Evolutionary conservation across 2,329 filamentous ascomycete species (phyloP).

Genomic region (Colletotrichum somersetense): DNA sequence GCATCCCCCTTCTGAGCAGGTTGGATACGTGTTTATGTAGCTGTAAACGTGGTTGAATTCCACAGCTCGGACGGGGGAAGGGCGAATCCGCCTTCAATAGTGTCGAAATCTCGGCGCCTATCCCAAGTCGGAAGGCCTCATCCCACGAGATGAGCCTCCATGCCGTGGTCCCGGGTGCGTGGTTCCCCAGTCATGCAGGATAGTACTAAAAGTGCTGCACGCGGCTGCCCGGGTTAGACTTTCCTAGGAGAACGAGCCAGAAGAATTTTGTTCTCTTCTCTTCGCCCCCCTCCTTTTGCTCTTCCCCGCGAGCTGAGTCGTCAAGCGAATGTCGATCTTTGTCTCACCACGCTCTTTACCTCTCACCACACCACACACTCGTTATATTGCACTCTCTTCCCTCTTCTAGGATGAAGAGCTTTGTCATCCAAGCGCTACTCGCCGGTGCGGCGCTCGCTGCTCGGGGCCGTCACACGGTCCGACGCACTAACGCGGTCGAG

Average conservation of each 20-base stretch:
- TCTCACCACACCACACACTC: too few species aligned
- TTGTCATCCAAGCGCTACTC: slow-evolving; percentile 30
- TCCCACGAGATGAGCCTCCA: slow-evolving; percentile 17
- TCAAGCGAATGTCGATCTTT: slow-evolving; percentile 29
- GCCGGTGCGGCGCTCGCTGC: slow-evolving; percentile 32
- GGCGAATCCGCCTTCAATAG: slow-evolving; percentile 31
- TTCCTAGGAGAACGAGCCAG: slow-evolving; percentile 25
- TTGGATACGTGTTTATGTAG: background rate
- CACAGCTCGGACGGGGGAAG: slow-evolving; percentile 21
- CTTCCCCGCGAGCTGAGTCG: slow-evolving; percentile 9
- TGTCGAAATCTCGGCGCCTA: slow-evolving; percentile 16
- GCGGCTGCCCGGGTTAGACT: slow-evolving; percentile 9
- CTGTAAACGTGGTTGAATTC: slow-evolving; percentile 18
- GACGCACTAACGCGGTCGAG: slow-evolving; percentile 6
- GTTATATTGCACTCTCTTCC: background rate
- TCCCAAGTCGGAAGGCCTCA: slow-evolving; percentile 24
- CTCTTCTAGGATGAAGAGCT: slow-evolving; percentile 33
- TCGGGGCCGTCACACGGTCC: slow-evolving; percentile 11
- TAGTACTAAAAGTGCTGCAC: slow-evolving; percentile 30
- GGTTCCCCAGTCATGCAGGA: slow-evolving; percentile 17
- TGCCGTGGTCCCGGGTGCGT: slow-evolving; percentile 16
- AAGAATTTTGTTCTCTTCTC: slow-evolving; percentile 17
- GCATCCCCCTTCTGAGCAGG: background rate
- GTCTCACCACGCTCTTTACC: background rate
- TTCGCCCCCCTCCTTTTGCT: background rate